Evolutionary conservation across 2,329 filamentous ascomycete species (phyloP).

Genomic region (Diaporthe eres): DNA sequence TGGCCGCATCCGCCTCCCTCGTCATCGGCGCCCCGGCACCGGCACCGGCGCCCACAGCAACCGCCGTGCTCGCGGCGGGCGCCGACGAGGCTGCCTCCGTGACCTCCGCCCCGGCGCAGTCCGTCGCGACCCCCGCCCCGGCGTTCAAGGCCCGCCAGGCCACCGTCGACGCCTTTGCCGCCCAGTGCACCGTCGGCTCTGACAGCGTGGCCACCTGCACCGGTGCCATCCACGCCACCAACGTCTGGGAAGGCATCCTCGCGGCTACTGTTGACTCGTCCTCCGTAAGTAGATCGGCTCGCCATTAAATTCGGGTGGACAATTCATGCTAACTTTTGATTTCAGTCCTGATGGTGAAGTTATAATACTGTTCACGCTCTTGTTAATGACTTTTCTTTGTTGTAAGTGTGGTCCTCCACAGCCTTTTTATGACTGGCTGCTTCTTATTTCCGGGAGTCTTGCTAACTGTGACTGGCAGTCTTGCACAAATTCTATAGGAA

Average conservation of each 20-base stretch:
- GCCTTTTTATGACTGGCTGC: background rate
- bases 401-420: background rate
- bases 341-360: background rate
- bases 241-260: background rate
- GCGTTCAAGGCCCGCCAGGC: background rate
- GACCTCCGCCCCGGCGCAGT: background rate
- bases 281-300: background rate
- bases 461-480: background rate
- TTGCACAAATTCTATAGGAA: background rate
- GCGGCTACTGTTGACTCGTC: constrained; percentile 14
- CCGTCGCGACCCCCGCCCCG: background rate
- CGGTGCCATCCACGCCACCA: constrained; percentile 14
- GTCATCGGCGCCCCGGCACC: background rate
- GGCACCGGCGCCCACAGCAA: constrained; percentile 1
- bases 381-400: background rate
- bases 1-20: background rate
- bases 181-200: constrained; percentile 6
- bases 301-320: no score
- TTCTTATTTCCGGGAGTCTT: background rate
- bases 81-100: background rate
- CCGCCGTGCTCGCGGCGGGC: background rate
- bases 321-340: background rate
- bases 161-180: background rate
- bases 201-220: constrained; percentile 26
- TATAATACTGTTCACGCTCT: background rate